These are phyloP conservation scores for Zymoseptoria brevis DNA, from an alignment of 2,329 filamentous ascomycete species.

Conservation along the genomic window DNA sequence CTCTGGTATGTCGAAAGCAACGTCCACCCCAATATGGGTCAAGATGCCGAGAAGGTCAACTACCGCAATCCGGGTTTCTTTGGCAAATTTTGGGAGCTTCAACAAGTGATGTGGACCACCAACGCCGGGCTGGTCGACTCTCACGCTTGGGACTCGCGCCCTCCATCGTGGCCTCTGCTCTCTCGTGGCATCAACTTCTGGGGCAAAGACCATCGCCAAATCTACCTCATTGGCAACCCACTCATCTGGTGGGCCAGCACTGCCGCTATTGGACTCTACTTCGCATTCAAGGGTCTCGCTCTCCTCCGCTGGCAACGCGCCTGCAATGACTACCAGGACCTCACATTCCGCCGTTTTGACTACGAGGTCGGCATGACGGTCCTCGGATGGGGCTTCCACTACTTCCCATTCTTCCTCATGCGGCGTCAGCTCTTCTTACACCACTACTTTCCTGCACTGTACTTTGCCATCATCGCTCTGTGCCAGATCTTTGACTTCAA, in stretches of 20 bases:
- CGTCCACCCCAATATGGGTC: slow-evolving; percentile 67
- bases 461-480: slow-evolving; percentile 84
- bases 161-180: slow-evolving; percentile 84
- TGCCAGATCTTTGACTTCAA: slow-evolving; percentile 85
- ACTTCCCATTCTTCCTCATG: slow-evolving; percentile 99
- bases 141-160: slow-evolving; percentile 95
- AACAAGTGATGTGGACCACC: slow-evolving; percentile 98
- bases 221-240: slow-evolving; percentile 93
- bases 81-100: slow-evolving; percentile 94
- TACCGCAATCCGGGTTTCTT: slow-evolving; percentile 93
- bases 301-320: slow-evolving; percentile 90
- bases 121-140: slow-evolving; percentile 95
- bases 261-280: slow-evolving; percentile 65
- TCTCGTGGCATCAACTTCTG: slow-evolving; percentile 98
- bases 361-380: slow-evolving; percentile 89
- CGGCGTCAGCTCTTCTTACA: slow-evolving; percentile 95
- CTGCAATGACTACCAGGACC: slow-evolving; percentile 73
- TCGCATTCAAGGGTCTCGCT: slow-evolving; percentile 77
- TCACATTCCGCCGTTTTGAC: slow-evolving; percentile 91
- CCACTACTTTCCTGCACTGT: slow-evolving; percentile 95
- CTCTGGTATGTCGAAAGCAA: slow-evolving; percentile 96
- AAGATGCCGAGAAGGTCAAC: slow-evolving; percentile 84
- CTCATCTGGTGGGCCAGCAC: slow-evolving; percentile 91
- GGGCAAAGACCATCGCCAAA: slow-evolving; percentile 87
- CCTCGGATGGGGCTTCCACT: slow-evolving; percentile 93